phyloP scores from a whole-genome alignment of 169 alveolate genomes.

The Fabrea salina region DNA sequence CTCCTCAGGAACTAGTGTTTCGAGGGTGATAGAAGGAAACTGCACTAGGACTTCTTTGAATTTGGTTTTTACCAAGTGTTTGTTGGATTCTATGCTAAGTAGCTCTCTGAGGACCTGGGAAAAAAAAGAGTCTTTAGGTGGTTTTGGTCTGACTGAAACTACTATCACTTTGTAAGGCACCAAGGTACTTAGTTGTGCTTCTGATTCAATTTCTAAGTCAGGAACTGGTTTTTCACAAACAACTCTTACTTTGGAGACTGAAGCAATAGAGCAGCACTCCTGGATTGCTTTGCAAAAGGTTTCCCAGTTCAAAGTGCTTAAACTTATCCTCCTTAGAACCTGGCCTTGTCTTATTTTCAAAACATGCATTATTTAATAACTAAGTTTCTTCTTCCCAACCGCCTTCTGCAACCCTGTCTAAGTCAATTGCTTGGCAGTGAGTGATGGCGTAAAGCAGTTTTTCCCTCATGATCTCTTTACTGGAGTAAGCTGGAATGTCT shows the following conservation, averaged over 20 bases:
- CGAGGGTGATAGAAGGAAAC: constrained; percentile 4
- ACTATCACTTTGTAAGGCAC: too few species aligned
- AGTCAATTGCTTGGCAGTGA: constrained; percentile 72
- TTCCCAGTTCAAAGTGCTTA: too few species aligned
- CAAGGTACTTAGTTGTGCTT: too few species aligned
- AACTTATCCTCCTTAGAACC: too few species aligned
- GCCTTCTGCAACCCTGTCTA: constrained; percentile 56
- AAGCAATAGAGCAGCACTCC: too few species aligned
- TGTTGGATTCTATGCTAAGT: background rate
- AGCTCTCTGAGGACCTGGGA: background rate
- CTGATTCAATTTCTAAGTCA: too few species aligned
- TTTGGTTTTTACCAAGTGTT: background rate
- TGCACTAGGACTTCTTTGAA: background rate
- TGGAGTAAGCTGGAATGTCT: constrained; percentile 87
- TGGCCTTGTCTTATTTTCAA: too few species aligned
- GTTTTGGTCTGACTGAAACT: too few species aligned
- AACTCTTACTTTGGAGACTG: too few species aligned
- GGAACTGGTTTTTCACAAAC: too few species aligned
- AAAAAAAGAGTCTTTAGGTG: constrained; percentile 4
- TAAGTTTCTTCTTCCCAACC: constrained; percentile 35
- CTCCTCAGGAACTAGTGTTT: constrained; percentile 4
- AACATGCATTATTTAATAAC: background rate
- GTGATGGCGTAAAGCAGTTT: constrained; percentile 85
- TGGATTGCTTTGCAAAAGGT: too few species aligned
- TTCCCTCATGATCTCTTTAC: constrained; percentile 72